Base-by-base conservation (phyloP, 768 basidiomycete species). In the Suillus occidentalis region DNA sequence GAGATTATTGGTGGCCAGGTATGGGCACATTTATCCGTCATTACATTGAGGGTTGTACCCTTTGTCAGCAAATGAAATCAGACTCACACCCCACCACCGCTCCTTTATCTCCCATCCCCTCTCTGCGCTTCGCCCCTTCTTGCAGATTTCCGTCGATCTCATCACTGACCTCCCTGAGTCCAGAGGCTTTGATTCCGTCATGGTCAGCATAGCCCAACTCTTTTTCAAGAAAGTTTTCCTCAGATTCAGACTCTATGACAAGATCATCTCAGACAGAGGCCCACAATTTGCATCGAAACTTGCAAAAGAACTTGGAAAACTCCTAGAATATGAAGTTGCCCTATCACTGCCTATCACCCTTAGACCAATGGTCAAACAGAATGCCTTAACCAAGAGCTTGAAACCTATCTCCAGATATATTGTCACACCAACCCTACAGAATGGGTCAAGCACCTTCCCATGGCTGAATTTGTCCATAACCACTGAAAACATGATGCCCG, bases 351-450 rank as follows among this genome's bases (percentile, higher is more conserved):
- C n/a, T n/a, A n/a, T n/a, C n/a, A n/a, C n/a, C n/a, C n/a, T n/a
- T n/a, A n/a, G n/a, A n/a, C n/a, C n/a, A n/a, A n/a, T n/a, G 80
- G 80, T 0, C 66, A 74, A 0, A 80, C 78, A 0, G 80, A 83
- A 43, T 20, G n/a, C 0, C 9, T 61, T 4, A 61, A 61, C 18
- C 60, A 61, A 31, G 60, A 61, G 8, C 9, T 61, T 1, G 60
- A 45, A 61, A 39, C 36, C 0, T 61, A 61, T 4, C 42, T 43
- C 9, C n/a, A 4, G 2, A 43, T 43, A 14, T 36, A 40, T 13
- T 28, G 37, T n/a, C 31, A 6, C 3, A 59, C 65, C 14, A 34
- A 56, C 1, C 72, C 71, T 36, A 8, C 2, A 0, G n/a, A 31
- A 2, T 64, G 63, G 63, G 45, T 39, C 0, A 20, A 40, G 25